phyloP scores from a whole-genome alignment of 305 asterid genomes.

The Fraxinus albicans region DNA sequence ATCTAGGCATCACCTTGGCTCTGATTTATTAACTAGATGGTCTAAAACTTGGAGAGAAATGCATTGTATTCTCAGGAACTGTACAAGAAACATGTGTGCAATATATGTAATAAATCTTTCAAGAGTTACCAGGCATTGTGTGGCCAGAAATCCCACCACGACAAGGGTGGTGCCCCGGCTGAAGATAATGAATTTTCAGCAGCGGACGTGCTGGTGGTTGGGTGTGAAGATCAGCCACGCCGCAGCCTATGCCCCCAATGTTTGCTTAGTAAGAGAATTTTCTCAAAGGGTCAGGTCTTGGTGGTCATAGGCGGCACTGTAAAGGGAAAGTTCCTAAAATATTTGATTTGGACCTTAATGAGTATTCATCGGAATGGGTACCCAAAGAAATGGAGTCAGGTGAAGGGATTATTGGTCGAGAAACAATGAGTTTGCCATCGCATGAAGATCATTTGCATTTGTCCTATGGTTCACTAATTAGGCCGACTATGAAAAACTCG shows the following conservation, averaged over 20 bases:
- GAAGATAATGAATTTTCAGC: background rate
- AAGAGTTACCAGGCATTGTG: slow-evolving; percentile 28
- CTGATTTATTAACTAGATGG: background rate
- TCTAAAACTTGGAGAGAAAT: background rate
- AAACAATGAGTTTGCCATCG: background rate
- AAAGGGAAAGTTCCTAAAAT: background rate
- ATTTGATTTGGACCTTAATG: background rate
- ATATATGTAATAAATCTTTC: background rate
- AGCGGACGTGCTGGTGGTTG: background rate
- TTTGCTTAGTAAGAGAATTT: background rate
- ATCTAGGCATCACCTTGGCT: background rate
- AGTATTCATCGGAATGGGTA: background rate
- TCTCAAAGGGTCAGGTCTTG: background rate
- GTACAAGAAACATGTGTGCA: background rate
- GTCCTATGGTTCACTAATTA: background rate
- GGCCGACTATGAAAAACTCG: background rate
- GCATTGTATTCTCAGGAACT: background rate
- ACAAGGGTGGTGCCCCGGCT: background rate
- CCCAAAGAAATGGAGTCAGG: background rate
- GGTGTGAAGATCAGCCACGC: background rate
- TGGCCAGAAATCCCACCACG: slow-evolving; percentile 28
- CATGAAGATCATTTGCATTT: background rate
- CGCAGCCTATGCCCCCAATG: background rate
- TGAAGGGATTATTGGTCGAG: background rate
- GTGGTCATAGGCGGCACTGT: background rate